These are phyloP conservation scores for Fusarium phyllophilum DNA, from an alignment of 2,329 filamentous ascomycete species.

Conservation along the genomic window DNA sequence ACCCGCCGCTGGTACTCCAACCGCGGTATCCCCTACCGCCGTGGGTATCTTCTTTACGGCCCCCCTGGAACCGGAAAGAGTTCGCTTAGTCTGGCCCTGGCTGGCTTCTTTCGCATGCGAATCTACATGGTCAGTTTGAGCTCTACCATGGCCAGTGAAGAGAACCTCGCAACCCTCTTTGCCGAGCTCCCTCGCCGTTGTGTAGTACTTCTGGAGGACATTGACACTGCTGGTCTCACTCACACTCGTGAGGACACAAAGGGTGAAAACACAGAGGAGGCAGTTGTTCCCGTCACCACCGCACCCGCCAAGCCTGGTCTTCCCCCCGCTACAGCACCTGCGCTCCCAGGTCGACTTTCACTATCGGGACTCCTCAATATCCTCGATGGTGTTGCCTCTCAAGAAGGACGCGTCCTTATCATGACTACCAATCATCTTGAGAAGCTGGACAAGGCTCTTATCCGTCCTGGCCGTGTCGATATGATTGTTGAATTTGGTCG, in stretches of 20 bases:
- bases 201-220: constrained; percentile 79
- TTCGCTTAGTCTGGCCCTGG: constrained; percentile 75
- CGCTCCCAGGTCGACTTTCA: constrained; percentile 60
- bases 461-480: constrained; percentile 71
- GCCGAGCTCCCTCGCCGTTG: constrained; percentile 74
- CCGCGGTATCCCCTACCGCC: constrained; percentile 84
- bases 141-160: constrained; percentile 70
- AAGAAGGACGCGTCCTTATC: constrained; percentile 70
- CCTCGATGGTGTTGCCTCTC: constrained; percentile 76
- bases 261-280: constrained; percentile 37
- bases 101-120: constrained; percentile 74
- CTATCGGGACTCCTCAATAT: constrained; percentile 83
- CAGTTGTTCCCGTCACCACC: constrained; percentile 22
- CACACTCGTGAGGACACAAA: constrained; percentile 61
- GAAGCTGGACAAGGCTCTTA: constrained; percentile 69
- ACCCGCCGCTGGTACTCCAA: constrained; percentile 84
- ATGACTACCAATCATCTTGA: constrained; percentile 74
- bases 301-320: constrained; percentile 13
- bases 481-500: constrained; percentile 67
- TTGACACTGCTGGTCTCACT: constrained; percentile 77
- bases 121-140: constrained; percentile 79
- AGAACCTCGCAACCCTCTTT: constrained; percentile 72
- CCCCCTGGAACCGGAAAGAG: constrained; percentile 85
- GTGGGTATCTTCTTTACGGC: constrained; percentile 84
- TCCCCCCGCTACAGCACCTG: not conserved